These are phyloP conservation scores for Capsella bursapastoris DNA, from an alignment of 345 rosid species.

Conservation along the genomic window DNA sequence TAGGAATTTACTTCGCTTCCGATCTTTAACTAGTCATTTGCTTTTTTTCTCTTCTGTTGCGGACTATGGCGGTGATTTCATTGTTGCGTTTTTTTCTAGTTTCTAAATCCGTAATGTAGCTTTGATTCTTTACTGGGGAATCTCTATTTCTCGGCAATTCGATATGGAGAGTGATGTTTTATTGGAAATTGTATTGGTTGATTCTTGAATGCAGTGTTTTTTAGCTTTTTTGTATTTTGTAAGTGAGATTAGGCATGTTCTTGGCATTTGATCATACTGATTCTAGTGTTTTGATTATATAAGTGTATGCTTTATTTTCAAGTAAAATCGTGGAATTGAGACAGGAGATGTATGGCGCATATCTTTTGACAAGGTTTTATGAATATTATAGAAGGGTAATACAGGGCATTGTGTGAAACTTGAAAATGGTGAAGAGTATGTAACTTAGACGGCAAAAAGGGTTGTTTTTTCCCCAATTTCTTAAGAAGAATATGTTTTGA, in stretches of 20 bases:
- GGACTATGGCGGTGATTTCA: background rate
- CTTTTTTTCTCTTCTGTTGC: background rate
- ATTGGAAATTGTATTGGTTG: background rate
- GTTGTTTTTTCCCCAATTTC: background rate
- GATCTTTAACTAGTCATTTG: constrained; percentile 9
- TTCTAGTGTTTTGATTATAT: background rate
- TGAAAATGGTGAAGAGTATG: background rate
- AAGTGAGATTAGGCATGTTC: constrained; percentile 15
- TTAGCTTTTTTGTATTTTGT: background rate
- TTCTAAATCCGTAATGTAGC: constrained; percentile 35
- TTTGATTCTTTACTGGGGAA: constrained; percentile 17
- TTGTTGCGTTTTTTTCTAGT: background rate
- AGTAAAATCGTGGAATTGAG: background rate
- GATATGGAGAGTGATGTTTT: background rate
- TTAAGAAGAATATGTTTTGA: background rate
- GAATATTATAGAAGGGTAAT: background rate
- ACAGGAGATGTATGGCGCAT: background rate
- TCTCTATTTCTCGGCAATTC: background rate
- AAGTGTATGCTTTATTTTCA: constrained; percentile 10
- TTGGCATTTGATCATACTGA: background rate
- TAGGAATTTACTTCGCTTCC: constrained; percentile 35
- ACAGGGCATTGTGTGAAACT: background rate
- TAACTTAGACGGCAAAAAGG: background rate
- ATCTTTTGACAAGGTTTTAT: too few species aligned
- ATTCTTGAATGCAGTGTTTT: background rate